Conservation (phyloP, 352 stramenopile species). For the Phytophthora tentaculata region DNA sequence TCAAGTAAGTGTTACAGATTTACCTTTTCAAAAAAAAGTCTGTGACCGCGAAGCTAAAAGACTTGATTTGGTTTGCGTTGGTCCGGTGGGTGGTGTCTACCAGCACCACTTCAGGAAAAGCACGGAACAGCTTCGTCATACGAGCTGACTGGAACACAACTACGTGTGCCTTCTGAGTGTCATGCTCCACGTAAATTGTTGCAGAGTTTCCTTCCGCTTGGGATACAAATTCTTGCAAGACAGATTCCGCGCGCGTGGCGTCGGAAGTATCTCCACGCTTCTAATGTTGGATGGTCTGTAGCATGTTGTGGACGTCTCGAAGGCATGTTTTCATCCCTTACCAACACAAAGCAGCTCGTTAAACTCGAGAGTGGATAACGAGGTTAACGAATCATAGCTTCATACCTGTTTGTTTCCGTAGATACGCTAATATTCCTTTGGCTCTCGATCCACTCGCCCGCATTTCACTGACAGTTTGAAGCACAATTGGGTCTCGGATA, state of each 20-base stretch:
- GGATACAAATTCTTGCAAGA: not conserved
- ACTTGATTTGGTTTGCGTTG: constrained; percentile 13
- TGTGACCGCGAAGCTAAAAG: constrained; percentile 10
- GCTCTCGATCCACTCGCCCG: constrained; percentile 1
- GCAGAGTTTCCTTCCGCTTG: not conserved
- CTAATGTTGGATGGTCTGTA: not conserved
- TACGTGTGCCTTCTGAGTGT: not conserved
- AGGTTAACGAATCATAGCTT: not conserved
- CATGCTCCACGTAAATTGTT: not conserved
- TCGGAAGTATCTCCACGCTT: not conserved
- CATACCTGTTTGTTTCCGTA: constrained; percentile 2
- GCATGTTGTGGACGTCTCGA: not conserved
- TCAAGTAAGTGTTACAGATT: not conserved
- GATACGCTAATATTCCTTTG: constrained; percentile 8
- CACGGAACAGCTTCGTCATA: constrained; percentile 10
- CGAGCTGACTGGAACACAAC: constrained; percentile 15
- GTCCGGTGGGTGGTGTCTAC: constrained; percentile 8
- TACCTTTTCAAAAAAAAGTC: no score
- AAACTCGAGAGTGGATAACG: no score
- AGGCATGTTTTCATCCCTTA: not conserved
- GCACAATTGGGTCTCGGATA: not conserved
- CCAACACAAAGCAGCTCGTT: no score
- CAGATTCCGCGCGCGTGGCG: not conserved
- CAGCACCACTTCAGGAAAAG: constrained; percentile 12
- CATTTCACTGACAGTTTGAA: not conserved